Conservation (phyloP, 768 basidiomycete genomes). For the Naganishia antarctica region DNA sequence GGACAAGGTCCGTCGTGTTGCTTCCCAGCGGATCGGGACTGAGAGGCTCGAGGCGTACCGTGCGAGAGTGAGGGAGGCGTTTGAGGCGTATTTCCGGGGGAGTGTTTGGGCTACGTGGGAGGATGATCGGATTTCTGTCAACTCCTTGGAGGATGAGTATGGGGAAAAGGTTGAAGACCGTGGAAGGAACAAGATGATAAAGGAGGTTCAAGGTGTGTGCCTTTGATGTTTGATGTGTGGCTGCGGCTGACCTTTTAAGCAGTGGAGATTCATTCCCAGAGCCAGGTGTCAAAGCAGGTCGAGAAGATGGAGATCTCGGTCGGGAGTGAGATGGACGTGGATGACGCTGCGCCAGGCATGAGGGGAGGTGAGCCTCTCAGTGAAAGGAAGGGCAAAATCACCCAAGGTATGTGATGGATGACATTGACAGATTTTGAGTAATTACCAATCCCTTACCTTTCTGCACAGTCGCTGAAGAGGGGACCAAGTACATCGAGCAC, state of each 20-base stretch:
- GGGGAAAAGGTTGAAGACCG: neutral
- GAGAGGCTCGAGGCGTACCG: slow-evolving; percentile 46
- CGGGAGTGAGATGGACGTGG: slow-evolving; percentile 5
- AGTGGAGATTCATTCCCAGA: slow-evolving; percentile 6
- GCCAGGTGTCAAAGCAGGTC: slow-evolving; percentile 5
- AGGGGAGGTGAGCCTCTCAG: neutral
- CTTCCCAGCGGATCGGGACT: slow-evolving; percentile 45
- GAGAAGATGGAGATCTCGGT: slow-evolving; percentile 15
- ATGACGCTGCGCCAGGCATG: neutral
- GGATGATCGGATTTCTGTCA: slow-evolving; percentile 6
- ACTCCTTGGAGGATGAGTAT: neutral
- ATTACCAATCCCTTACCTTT: too few species aligned
- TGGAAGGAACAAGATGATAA: neutral
- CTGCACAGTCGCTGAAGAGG: too few species aligned
- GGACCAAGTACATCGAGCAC: too few species aligned
- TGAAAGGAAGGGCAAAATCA: neutral
- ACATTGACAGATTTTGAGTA: too few species aligned
- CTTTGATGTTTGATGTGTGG: too few species aligned
- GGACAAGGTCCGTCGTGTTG: slow-evolving; percentile 44
- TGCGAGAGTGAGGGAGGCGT: slow-evolving; percentile 47
- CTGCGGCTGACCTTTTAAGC: neutral
- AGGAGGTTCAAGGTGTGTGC: slow-evolving; percentile 6
- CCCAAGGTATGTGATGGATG: neutral
- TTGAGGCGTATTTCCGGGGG: slow-evolving; percentile 44
- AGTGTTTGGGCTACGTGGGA: slow-evolving; percentile 23